Evolutionary conservation across 495 filamentous ascomycete genomes (phyloP).

Genomic region (Emericellopsis terricola): DNA sequence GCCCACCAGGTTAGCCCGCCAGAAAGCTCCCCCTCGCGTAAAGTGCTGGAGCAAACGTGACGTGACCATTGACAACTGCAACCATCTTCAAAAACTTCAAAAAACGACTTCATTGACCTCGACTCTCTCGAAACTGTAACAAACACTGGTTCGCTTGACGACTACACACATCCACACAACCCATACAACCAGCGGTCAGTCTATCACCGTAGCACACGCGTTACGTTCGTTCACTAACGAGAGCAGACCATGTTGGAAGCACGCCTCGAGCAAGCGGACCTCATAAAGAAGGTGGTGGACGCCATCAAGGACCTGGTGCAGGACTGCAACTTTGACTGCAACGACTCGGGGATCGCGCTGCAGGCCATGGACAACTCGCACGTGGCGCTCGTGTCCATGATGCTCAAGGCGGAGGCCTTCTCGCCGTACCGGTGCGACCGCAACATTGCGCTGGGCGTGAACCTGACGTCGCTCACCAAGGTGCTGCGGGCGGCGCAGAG

Average conservation of each 20-base stretch:
- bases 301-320: slow-evolving; percentile 98
- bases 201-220: background rate
- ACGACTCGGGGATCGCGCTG: slow-evolving; percentile 94
- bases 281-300: slow-evolving; percentile 61
- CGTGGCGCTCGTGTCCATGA: slow-evolving; percentile 96
- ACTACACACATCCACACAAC: background rate
- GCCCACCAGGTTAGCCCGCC: too few relatives aligned
- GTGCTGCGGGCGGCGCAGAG: slow-evolving; percentile 87
- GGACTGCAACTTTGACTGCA: slow-evolving; percentile 99
- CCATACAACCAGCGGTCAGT: background rate
- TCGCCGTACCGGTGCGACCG: slow-evolving; percentile 96
- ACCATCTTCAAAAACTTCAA: background rate
- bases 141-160: background rate
- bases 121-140: background rate
- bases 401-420: slow-evolving; percentile 90
- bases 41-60: slow-evolving; percentile 1
- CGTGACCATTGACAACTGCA: background rate
- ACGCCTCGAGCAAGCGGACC: slow-evolving; percentile 57
- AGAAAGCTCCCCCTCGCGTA: background rate
- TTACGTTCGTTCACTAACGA: slow-evolving; percentile 1
- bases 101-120: too few relatives aligned
- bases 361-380: slow-evolving; percentile 99
- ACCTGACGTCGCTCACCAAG: slow-evolving; percentile 90
- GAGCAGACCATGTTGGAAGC: slow-evolving; percentile 66
- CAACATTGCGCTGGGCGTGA: slow-evolving; percentile 96